Conservation (phyloP, 805 yeast species). For the Torulaspora indica region DNA sequence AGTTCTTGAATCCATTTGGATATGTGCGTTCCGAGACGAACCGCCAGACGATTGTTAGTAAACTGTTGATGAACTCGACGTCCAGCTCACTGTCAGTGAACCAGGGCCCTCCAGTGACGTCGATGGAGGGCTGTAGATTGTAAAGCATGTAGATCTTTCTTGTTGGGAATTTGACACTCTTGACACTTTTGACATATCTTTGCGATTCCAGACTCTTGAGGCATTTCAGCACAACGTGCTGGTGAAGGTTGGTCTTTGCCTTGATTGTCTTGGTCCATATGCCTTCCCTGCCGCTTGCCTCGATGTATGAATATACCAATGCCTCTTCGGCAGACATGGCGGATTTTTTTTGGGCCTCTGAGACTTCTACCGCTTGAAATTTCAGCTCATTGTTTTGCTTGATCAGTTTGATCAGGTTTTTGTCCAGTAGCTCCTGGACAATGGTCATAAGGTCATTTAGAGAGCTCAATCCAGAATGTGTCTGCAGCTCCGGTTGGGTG, state of each 20-base stretch:
- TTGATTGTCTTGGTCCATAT: slow-evolving; percentile 92
- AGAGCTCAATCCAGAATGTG: slow-evolving; percentile 42
- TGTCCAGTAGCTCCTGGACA: slow-evolving; percentile 50
- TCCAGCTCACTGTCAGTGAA: slow-evolving; percentile 94
- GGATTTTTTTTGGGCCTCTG: slow-evolving; percentile 72
- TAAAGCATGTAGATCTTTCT: slow-evolving; percentile 95
- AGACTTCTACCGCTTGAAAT: slow-evolving; percentile 68
- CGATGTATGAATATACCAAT: slow-evolving; percentile 84
- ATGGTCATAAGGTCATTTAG: slow-evolving; percentile 42
- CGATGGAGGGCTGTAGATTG: slow-evolving; percentile 87
- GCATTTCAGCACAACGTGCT: slow-evolving; percentile 82
- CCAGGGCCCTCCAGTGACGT: slow-evolving; percentile 99
- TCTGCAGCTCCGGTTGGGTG: slow-evolving; percentile 64
- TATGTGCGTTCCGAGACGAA: slow-evolving; percentile 70
- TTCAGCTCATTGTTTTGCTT: slow-evolving; percentile 61
- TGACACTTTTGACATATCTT: slow-evolving; percentile 80
- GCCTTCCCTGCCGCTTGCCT: slow-evolving; percentile 90
- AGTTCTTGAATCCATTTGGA: slow-evolving; percentile 59
- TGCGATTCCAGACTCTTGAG: slow-evolving; percentile 75
- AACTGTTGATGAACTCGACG: slow-evolving; percentile 82
- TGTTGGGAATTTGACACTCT: slow-evolving; percentile 88
- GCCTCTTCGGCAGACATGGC: slow-evolving; percentile 85
- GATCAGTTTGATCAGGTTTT: slow-evolving; percentile 62
- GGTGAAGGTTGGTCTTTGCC: slow-evolving; percentile 83
- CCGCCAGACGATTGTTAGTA: slow-evolving; percentile 83